Conservation (phyloP, 1,139 yeast genomes). For the Spathaspora jeffriesii region DNA sequence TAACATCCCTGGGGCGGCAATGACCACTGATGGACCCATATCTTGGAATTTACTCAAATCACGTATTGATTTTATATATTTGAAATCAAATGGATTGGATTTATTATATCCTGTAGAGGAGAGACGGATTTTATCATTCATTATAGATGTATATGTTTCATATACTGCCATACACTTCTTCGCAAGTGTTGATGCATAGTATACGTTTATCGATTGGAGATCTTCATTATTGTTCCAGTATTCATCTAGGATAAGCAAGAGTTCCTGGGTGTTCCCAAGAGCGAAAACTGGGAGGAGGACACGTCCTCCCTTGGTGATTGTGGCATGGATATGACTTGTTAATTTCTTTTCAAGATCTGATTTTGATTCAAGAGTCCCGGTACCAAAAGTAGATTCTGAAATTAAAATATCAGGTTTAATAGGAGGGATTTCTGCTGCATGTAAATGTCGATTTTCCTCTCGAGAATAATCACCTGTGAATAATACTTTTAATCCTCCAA, state of each 20-base stretch:
- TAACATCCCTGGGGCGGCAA: conserved; percentile 98
- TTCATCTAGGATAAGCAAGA: conserved; percentile 85
- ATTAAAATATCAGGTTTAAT: conserved; percentile 85
- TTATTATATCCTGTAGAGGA: conserved; percentile 39
- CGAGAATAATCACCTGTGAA: conserved; percentile 98
- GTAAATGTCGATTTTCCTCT: conserved; percentile 93
- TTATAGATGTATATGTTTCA: conserved; percentile 94
- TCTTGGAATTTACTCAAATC: conserved; percentile 87
- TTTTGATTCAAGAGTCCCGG: conserved; percentile 95
- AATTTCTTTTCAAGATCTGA: conserved; percentile 79
- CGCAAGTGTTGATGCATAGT: conserved; percentile 91
- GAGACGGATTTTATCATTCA: conserved; percentile 90
- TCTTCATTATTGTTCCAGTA: conserved; percentile 90
- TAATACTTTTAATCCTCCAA: conserved; percentile 85
- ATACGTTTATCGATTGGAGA: conserved; percentile 78
- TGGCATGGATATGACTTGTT: conserved; percentile 80
- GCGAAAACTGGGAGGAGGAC: conserved; percentile 95
- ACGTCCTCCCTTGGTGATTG: conserved; percentile 87
- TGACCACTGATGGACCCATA: conserved; percentile 93
- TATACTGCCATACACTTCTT: conserved; percentile 97
- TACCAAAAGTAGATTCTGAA: conserved; percentile 96
- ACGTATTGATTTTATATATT: conserved; percentile 77
- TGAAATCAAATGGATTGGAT: conserved; percentile 85
- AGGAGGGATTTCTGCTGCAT: conserved; percentile 94
- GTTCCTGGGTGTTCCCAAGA: conserved; percentile 94